A percentile compares a stretch with the other conserved stretches of the same genome.
Evolutionary conservation across 2,329 filamentous ascomycete genomes (phyloP).

Genomic region (Gaeumannomyces sp.): DNA sequence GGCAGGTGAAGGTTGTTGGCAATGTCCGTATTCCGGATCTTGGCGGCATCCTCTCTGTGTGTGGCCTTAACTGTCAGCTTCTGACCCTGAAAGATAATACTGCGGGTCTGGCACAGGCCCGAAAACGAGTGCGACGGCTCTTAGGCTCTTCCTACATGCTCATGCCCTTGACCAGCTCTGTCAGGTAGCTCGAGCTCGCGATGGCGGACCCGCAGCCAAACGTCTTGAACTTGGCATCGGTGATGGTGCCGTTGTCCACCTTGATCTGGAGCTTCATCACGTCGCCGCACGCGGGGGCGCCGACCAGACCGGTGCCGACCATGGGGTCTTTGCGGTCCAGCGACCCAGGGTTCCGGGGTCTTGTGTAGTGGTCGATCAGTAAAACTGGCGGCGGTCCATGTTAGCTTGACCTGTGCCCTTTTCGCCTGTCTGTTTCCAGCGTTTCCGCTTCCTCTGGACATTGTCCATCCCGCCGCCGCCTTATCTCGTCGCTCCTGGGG

Average conservation of each 20-base stretch:
- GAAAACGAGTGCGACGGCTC: too few relatives aligned
- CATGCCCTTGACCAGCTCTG: conserved; percentile 93
- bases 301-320: conserved; percentile 86
- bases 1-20: conserved; percentile 90
- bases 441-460: not conserved
- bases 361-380: conserved; percentile 23
- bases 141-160: conserved; percentile 35
- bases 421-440: not conserved
- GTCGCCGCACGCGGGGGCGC: conserved; percentile 86
- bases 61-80: not conserved
- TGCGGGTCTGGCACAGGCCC: not conserved
- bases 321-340: conserved; percentile 68
- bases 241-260: conserved; percentile 86
- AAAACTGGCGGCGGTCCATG: not conserved
- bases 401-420: conserved; percentile 1
- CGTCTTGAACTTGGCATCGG: conserved; percentile 96
- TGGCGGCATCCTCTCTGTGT: conserved; percentile 68
- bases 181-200: conserved; percentile 89
- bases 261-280: conserved; percentile 94
- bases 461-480: not conserved
- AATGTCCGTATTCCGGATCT: conserved; percentile 96
- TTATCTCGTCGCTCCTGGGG: not conserved
- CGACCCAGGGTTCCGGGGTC: conserved; percentile 46
- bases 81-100: conserved; percentile 34
- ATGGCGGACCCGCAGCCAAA: conserved; percentile 95